Evolutionary conservation across 2,329 filamentous ascomycete genomes (phyloP).

Genomic region (Epicoccum sorghinum): DNA sequence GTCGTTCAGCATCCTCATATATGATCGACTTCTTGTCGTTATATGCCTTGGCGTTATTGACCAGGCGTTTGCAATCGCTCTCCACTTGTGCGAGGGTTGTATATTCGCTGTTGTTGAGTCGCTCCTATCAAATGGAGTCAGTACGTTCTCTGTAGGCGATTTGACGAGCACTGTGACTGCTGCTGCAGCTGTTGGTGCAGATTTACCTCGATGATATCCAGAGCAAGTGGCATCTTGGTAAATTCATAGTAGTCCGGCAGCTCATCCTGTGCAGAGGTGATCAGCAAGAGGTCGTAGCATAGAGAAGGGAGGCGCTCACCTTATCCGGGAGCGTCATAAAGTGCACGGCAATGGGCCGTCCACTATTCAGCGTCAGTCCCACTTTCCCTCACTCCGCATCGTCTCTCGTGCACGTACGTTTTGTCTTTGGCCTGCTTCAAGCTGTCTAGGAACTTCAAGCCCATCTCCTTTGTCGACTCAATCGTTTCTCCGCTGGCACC

Average conservation of each 20-base stretch:
- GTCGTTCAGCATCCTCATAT: conserved; percentile 83
- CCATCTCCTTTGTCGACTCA: conserved; percentile 73
- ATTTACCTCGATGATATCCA: conserved; percentile 73
- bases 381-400: not conserved
- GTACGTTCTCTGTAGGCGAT: not conserved
- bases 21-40: conserved; percentile 74
- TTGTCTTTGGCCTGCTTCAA: conserved; percentile 81
- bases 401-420: conserved; percentile 62
- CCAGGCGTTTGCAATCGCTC: conserved; percentile 85
- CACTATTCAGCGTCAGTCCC: conserved; percentile 50
- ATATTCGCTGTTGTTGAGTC: conserved; percentile 73
- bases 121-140: conserved; percentile 53
- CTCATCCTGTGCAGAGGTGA: conserved; percentile 51
- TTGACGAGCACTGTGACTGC: too few species aligned
- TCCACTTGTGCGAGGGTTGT: conserved; percentile 75
- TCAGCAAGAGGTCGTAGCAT: conserved; percentile 22
- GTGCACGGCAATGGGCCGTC: conserved; percentile 73
- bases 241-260: conserved; percentile 79
- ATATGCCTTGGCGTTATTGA: conserved; percentile 84
- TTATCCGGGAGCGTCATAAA: conserved; percentile 74
- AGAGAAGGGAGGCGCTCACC: conserved; percentile 43
- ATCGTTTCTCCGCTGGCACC: conserved; percentile 58
- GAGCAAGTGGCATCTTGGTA: conserved; percentile 78
- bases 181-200: not conserved
- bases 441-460: conserved; percentile 74